These are phyloP conservation scores for Mortierella sp. DNA, from an alignment of 371 early-diverging fungal species.

Conservation along the genomic window DNA sequence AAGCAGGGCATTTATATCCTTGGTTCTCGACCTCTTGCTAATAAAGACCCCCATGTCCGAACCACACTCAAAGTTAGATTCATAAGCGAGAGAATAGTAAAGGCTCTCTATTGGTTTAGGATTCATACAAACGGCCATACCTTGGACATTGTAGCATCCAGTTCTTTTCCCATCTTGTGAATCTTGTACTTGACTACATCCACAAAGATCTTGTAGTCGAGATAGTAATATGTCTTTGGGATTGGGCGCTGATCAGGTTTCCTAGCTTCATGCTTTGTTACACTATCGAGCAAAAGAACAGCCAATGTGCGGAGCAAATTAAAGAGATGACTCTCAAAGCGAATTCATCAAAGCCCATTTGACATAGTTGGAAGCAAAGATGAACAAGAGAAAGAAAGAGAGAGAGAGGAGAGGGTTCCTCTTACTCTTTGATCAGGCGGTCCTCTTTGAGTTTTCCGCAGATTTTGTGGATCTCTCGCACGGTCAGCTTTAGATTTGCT, in stretches of 20 bases:
- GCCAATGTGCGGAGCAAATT: no score
- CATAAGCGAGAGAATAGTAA: background rate
- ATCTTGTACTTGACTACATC: conserved; percentile 94
- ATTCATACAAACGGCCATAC: conserved; percentile 42
- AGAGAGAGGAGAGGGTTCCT: background rate
- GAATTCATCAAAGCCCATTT: no score
- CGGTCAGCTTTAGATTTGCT: conserved; percentile 69
- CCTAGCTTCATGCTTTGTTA: conserved; percentile 69
- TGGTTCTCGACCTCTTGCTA: conserved; percentile 75
- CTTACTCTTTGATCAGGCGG: conserved; percentile 78
- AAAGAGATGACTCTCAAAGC: no score
- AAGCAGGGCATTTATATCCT: conserved; percentile 74
- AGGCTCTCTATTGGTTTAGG: background rate
- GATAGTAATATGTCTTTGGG: conserved; percentile 83
- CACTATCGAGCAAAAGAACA: conserved; percentile 44
- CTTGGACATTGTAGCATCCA: conserved; percentile 75
- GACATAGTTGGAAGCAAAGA: background rate
- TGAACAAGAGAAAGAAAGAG: background rate
- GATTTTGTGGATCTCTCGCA: conserved; percentile 80
- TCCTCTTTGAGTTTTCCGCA: conserved; percentile 83
- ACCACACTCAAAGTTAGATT: background rate
- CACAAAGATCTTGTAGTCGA: conserved; percentile 93
- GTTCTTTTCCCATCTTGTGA: conserved; percentile 81
- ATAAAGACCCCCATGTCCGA: background rate
- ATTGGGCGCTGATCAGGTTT: conserved; percentile 72